Evolutionary conservation across 129 eudicot genomes (phyloP), one percentile per base, ranked within the genome.

Genomic region (Centaurea solstitialis): DNA sequence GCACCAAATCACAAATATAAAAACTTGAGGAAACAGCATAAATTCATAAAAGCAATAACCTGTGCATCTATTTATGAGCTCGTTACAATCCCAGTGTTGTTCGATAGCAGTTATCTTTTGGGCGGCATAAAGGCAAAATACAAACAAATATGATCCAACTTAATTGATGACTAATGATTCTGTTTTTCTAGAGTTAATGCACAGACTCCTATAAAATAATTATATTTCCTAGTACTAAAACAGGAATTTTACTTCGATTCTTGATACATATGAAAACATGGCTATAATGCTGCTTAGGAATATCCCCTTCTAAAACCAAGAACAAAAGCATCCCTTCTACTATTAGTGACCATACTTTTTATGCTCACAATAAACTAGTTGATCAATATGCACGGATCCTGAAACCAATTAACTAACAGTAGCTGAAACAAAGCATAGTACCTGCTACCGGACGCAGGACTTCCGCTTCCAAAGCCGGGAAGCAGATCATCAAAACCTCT

Each of bases 391-490:
- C 73, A 72, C 23, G 20, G 21, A 38, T n/a, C n/a, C 9, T 41
- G 62, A 33, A 76, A 33, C 20, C 35, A 67, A 50, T 72, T 10
- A 83, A 43, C 35, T 61, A 22, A 76, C 4, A 57, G 40, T 53
- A 83, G 74, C 59, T 76, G 17, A 28, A 59, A 53, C 35, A 78
- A 26, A 2, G 17, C 78, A 67, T 43, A 79, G 24, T 91, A 95
- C 99, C 99, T 92, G 88, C 61, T 86, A 70, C 40, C 62, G n/a
- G 70, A 78, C 18, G 85, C 78, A 22, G 90, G 73, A 83, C 77
- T 83, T 69, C 87, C 78, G 43, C 91, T 87, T 73, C 98, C 97
- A 85, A 95, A 91, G 12, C 99, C 99, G 57, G 93, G 88, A 69
- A 95, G 78, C 89, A 95, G 79, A 87, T 93, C 98, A 87, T 95